Evolutionary conservation across 2,329 filamentous ascomycete genomes (phyloP), one percentile per base, ranked within the genome.

Genomic region (Scolecobasidium constrictum): DNA sequence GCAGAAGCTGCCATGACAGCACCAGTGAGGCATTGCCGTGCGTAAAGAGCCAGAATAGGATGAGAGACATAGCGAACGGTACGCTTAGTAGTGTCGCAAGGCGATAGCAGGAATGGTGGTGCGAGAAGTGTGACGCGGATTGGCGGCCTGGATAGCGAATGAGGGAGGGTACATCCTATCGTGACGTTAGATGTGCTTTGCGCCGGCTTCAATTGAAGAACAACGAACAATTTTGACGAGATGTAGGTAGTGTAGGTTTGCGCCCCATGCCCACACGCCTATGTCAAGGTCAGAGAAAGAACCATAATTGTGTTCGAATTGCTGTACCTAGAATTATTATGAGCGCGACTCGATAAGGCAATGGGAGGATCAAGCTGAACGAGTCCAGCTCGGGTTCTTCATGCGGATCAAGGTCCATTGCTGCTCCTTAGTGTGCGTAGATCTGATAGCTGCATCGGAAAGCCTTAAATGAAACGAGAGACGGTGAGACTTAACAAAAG

Each of bases 261-360:
- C 64, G 50, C 82, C 87, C 87, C 90, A 98, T 59, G 86, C 87
- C 90, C 90, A 96, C 56, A 94, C 81, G 52, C 86, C 87, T 93
- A 51, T 47, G 38, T 31, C 7, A 47, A 37, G 37, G 42, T 49
- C 35, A 46, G 44, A n/a, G 7, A 9, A 7, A 7, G 34, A 9
- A 26, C 33, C 43, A 28, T 19, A 44, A 26, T 43, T 34, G 15
- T 3, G 16, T 23, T 13, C 15, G 23, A 15, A 18, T 35, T 13
- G 44, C 54, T 72, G 49, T 70, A 93, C 87, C 90, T 49, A 93
- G 68, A 42, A 94, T 82, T 49, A 92, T 68, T 53, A 95, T 82
- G 52, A 93, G 75, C 47, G 86, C 86, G 46, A 95, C 78, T 51
- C 90, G 81, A 62, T 90, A 94, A 35, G 92, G 90, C 47, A 96